Percentiles rank a stretch among this genome's conserved stretches.
Evolutionary conservation across 2,329 filamentous ascomycete species (phyloP).

Genomic region (Paramyrothecium roridum): DNA sequence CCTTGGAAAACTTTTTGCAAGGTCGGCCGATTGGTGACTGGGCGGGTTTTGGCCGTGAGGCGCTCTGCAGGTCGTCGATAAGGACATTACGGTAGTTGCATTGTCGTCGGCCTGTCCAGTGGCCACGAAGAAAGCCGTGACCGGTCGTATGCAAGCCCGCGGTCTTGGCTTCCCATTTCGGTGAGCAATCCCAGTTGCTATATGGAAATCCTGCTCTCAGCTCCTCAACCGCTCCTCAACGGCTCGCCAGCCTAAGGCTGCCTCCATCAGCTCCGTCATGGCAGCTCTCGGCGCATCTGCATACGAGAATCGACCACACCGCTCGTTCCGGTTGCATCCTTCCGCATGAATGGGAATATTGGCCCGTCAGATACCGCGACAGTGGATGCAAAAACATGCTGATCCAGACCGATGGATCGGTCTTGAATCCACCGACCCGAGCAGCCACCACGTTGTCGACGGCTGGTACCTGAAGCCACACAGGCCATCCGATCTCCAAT

Average conservation of each 20-base stretch:
- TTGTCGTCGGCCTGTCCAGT: too few species aligned
- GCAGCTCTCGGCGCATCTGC: background rate
- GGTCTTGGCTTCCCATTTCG: too few species aligned
- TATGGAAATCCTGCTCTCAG: background rate
- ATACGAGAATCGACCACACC: background rate
- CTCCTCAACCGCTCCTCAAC: background rate
- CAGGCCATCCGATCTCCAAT: background rate
- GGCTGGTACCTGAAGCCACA: background rate
- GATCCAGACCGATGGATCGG: background rate
- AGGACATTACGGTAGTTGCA: too few species aligned
- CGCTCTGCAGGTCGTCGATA: background rate
- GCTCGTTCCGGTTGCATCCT: background rate
- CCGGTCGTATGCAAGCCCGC: too few species aligned
- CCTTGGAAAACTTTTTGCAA: background rate
- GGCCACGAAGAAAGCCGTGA: too few species aligned
- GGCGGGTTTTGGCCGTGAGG: background rate
- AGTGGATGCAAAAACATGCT: background rate
- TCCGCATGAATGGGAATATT: background rate
- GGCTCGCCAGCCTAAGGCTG: background rate
- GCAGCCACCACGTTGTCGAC: background rate
- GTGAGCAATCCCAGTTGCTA: too few species aligned
- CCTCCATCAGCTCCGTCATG: background rate
- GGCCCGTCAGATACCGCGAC: background rate
- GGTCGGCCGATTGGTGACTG: background rate
- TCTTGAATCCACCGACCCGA: background rate